Evolutionary conservation across 2,329 filamentous ascomycete species (phyloP), one percentile per base, ranked within the genome.

Genomic region (Colletotrichum karsti): DNA sequence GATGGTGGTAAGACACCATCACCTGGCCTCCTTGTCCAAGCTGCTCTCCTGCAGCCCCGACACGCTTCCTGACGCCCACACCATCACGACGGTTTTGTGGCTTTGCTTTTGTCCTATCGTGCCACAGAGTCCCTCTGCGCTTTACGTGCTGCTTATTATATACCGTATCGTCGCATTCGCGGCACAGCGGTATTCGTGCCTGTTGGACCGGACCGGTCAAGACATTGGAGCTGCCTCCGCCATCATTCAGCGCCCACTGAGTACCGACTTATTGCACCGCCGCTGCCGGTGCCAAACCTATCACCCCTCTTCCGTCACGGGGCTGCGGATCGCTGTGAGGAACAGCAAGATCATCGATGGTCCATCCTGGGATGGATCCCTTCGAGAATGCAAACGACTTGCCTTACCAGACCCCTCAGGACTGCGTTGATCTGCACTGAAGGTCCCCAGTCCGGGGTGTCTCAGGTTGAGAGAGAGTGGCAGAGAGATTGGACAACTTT

Each of bases 361-460:
- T 20, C 24, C 44, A 54, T 58, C 44, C 60, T 30, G 55, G 50
- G 46, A 54, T 39, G 37, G 44, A 54, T 33, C 30, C 46, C 61
- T 59, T 64, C 39, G 46, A 67, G 58, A 63, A 68, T 59, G 65
- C 60, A 68, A 68, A 65, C 65, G 24, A 65, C 53, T 53, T 53
- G 46, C 53, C 39, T 65, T 53, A 8, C 24, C 35, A 13, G 51
- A 22, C 53, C 46, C 61, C 60, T 53, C 30, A 33, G 39, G 15
- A 59, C 30, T 57, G 35, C 64, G 64, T 44, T 57, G 54, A 65
- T 65, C 65, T 65, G n/a, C 60, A 41, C 54, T 37, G 37, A 35
- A 28, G 37, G 39, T 65, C 46, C 51, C 39, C 33, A 50, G 60
- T 59, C 60, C 53, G 39, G 53, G 60, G 46, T 65, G 65, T 65